Evolutionary conservation across 2,329 filamentous ascomycete species (phyloP).

Genomic region (Curvularia sp.): DNA sequence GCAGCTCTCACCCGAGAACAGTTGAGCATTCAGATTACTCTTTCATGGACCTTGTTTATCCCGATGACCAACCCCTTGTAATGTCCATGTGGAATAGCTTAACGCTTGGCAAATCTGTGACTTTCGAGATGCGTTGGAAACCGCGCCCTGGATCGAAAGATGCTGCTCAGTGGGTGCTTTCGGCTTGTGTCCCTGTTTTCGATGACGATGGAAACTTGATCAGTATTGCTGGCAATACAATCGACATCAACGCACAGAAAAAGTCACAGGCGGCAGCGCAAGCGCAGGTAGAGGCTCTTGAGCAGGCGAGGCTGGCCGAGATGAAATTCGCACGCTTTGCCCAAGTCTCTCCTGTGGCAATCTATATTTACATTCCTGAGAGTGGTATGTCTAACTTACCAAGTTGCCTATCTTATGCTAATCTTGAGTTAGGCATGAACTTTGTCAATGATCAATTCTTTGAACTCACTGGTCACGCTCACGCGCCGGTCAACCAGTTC

Average conservation of each 20-base stretch:
- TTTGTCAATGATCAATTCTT: constrained; percentile 43
- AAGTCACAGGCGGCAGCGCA: constrained; percentile 33
- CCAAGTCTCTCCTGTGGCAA: constrained; percentile 34
- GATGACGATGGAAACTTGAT: constrained; percentile 36
- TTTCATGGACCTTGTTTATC: constrained; percentile 43
- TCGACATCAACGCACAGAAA: constrained; percentile 45
- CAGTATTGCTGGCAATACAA: constrained; percentile 41
- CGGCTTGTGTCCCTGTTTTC: constrained; percentile 40
- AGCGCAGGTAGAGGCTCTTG: constrained; percentile 35
- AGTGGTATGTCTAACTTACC: constrained; percentile 17
- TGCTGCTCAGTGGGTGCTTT: constrained; percentile 38
- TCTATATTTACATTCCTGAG: constrained; percentile 35
- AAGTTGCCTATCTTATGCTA: neutral
- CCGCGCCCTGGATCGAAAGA: constrained; percentile 21
- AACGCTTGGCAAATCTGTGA: constrained; percentile 33
- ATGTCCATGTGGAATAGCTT: constrained; percentile 43
- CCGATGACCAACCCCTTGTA: constrained; percentile 34
- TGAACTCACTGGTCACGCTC: constrained; percentile 32
- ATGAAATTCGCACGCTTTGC: constrained; percentile 38
- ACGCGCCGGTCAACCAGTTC: constrained; percentile 20
- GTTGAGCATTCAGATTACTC: constrained; percentile 32
- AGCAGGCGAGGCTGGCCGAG: constrained; percentile 35
- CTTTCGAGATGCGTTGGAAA: constrained; percentile 49
- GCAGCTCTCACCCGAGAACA: constrained; percentile 32
- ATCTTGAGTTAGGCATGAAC: constrained; percentile 28